A percentile compares a stretch with the other conserved stretches of the same genome.
Conservation (phyloP, 139 green algal species). For the Deuterostichococcus epilithicus region DNA sequence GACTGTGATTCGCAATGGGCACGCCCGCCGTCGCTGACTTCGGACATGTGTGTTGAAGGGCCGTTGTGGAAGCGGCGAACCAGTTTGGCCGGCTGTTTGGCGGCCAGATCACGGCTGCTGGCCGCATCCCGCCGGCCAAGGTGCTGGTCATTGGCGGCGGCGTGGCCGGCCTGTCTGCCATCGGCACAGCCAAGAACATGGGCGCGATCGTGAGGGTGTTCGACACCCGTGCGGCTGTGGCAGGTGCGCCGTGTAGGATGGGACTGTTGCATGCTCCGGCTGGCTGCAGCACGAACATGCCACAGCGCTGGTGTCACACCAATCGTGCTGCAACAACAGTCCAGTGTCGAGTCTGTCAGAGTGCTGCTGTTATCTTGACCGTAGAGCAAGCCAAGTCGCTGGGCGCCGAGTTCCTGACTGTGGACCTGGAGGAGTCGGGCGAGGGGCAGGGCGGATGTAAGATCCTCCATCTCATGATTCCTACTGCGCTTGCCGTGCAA, state of each 20-base stretch:
- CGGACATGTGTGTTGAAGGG: constrained; percentile 27
- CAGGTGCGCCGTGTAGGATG: constrained; percentile 11
- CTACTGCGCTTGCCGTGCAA: too few relatives aligned
- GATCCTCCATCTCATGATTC: too few relatives aligned
- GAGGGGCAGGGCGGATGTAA: constrained; percentile 51
- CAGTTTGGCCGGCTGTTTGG: constrained; percentile 83
- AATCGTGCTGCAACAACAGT: too few relatives aligned
- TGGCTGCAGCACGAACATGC: too few relatives aligned
- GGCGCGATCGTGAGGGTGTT: constrained; percentile 82
- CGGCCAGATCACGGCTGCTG: constrained; percentile 88
- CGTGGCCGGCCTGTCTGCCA: constrained; percentile 68
- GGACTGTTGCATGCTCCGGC: too few relatives aligned
- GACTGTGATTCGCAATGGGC: too few relatives aligned
- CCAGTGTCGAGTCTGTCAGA: background rate
- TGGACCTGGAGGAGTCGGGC: constrained; percentile 73
- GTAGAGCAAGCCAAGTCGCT: constrained; percentile 65
- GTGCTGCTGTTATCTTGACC: background rate
- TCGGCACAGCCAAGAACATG: constrained; percentile 68
- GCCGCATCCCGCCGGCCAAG: constrained; percentile 53
- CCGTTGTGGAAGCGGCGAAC: constrained; percentile 73
- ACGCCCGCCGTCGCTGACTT: too few relatives aligned
- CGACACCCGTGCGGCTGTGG: constrained; percentile 70
- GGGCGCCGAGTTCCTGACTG: constrained; percentile 82
- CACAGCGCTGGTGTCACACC: too few relatives aligned
- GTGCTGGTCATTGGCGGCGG: constrained; percentile 75